Base-by-base conservation (phyloP, 805 yeast species). In the Wickerhamomyces bisporus region DNA sequence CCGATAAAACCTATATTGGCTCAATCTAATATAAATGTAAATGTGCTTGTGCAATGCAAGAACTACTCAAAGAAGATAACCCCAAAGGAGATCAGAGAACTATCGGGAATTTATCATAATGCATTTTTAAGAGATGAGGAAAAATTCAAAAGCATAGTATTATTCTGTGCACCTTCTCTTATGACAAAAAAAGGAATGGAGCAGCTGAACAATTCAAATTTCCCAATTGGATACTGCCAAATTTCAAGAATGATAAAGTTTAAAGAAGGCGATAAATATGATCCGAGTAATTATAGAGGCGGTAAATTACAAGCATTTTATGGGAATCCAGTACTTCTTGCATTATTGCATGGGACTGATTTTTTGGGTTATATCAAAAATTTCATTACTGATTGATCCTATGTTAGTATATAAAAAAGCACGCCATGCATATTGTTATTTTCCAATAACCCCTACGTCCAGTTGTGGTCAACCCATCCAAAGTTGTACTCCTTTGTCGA, bases 41-140 rank as follows among this genome's bases (percentile, higher is more conserved):
- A 53, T 26, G 43, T 53, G 1, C n/a, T 53, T 10, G 46, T 53
- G 1, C 58, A 53, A 28, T 53, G 58, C 30, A 53, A 53, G 31
- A 41, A 46, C 31, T 47, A 49, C 24, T 39, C 50, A 1, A 34
- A 44, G 11, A 53, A 53, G 42, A 46, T 53, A 25, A 41, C 47
- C 4, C 55, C 57, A 9, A 51, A 47, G 34, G 56, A 53, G 33
- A 48, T 53, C 6, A 30, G 57, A 23, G 57, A 53, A 30, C 41
- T 53, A 3, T 39, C 47, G 2, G 57, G 57, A 3, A 50, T 49
- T 2, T 46, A 46, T 34, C 36, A 44, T 26, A 50, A 39, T 33
- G 47, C 49, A 24, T 49, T 49, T 26, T 31, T 37, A 4, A 35
- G 40, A 9, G 34, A 34, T 14, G 30, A 46, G 2, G 36, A 36